phyloP scores from a whole-genome alignment of 139 green algal genomes.

The Closterium sp. region DNA sequence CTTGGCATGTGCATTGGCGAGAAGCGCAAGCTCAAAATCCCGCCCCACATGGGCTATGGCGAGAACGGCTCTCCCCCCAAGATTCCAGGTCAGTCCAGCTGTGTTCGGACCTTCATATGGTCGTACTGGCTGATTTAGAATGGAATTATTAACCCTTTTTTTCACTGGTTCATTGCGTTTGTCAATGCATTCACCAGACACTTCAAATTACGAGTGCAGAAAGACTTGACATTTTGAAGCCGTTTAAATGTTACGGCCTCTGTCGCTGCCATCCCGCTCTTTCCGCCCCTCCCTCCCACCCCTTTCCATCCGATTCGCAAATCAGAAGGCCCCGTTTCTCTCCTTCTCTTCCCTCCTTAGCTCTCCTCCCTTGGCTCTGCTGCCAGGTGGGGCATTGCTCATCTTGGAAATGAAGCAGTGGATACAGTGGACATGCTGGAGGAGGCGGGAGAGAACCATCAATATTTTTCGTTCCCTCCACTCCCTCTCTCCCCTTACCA shows the following conservation, averaged over 20 bases:
- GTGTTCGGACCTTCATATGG: no score
- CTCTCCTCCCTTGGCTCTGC: neutral
- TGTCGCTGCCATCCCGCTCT: no score
- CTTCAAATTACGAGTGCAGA: no score
- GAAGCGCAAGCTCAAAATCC: slow-evolving; percentile 69
- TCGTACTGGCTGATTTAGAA: no score
- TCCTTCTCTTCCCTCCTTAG: neutral
- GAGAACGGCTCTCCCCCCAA: slow-evolving; percentile 42
- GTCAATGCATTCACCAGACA: no score
- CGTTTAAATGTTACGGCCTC: no score
- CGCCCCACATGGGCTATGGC: slow-evolving; percentile 69
- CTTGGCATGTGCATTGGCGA: slow-evolving; percentile 87
- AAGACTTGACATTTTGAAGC: no score
- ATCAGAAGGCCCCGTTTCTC: neutral
- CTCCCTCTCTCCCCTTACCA: neutral
- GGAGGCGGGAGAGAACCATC: no score
- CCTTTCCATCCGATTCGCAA: neutral
- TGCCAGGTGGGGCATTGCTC: neutral
- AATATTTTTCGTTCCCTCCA: no score
- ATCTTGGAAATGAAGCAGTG: neutral
- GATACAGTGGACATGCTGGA: no score
- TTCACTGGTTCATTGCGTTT: no score
- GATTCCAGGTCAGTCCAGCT: slow-evolving; percentile 37
- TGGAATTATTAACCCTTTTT: no score
- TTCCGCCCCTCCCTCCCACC: neutral